Evolutionary conservation across 2,329 filamentous ascomycete species (phyloP), one percentile per base, ranked within the genome.

Genomic region (Hymenotorrendiella dingleyae): DNA sequence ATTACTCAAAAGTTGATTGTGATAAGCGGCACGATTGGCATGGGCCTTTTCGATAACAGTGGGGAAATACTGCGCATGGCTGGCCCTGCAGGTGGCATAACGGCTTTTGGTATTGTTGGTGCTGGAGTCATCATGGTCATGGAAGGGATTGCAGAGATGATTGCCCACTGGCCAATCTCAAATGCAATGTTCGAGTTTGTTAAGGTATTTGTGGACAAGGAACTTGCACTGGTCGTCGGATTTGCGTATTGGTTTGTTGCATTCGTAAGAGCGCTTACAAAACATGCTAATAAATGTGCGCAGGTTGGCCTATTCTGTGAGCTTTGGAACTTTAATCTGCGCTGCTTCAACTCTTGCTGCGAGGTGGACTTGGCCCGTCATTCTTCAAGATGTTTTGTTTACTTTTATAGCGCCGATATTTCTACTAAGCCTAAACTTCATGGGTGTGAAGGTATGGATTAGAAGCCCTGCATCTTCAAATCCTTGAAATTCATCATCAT

Each of bases 141-240:
- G 45, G 45, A 47, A 21, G 45, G 45, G 0, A 35, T 47, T 8
- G 36, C 36, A n/a, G 45, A 47, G 20, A 47, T 47, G 45, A 44
- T 47, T 19, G 41, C 37, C 21, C 19, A 40, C n/a, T 44, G 41
- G 40, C 45, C 45, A 4, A 47, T 47, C 16, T 40, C 45, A 10
- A 47, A 47, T 44, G 45, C 44, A 7, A 48, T 65, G 24, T 55
- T 61, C 10, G 58, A 64, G 32, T 66, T 61, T 33, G 60, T 65
- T 4, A 46, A 56, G 11, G 53, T 54, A 8, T 65, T 65, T 44
- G 62, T 66, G 7, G 64, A 67, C 37, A 48, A 50, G 26, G 64
- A 66, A 23, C 30, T 66, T 9, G 64, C 60, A 1, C 57, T 58
- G 12, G 54, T 59, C 7, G 54, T 64, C 6, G 62, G 63, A 7